A percentile compares a stretch with the other conserved stretches of the same genome.
phyloP scores from a whole-genome alignment of 2,329 filamentous ascomycete species.

The Hypoxylon sp. region DNA sequence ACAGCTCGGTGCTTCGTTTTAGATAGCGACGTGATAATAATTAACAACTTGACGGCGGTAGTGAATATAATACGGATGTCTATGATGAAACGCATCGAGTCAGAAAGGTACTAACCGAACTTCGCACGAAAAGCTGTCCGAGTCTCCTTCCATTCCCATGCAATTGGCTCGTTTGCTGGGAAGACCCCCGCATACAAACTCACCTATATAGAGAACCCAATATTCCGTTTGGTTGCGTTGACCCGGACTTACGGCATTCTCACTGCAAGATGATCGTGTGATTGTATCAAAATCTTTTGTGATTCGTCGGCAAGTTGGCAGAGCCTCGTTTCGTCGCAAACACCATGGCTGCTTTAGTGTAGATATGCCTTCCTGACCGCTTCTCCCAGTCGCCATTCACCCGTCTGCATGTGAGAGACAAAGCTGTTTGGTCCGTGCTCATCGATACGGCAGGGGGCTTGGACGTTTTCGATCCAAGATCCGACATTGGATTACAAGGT shows the following conservation, averaged over 20 bases:
- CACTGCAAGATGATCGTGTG: slow-evolving; percentile 44
- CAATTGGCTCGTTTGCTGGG: slow-evolving; percentile 27
- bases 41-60: background rate
- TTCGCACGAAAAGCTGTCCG: slow-evolving; percentile 35
- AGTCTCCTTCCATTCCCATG: slow-evolving; percentile 11
- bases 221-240: slow-evolving; percentile 35
- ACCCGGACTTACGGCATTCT: slow-evolving; percentile 41
- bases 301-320: slow-evolving; percentile 32
- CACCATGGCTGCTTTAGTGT: slow-evolving; percentile 20
- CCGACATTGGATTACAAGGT: slow-evolving; percentile 34
- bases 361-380: slow-evolving; percentile 37
- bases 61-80: slow-evolving; percentile 3
- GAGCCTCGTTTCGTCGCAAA: slow-evolving; percentile 38
- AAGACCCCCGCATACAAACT: slow-evolving; percentile 20
- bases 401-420: slow-evolving; percentile 32
- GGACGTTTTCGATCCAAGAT: slow-evolving; percentile 41
- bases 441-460: slow-evolving; percentile 26
- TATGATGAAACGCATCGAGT: slow-evolving; percentile 11
- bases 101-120: slow-evolving; percentile 4
- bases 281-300: slow-evolving; percentile 32
- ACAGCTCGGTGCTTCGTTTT: background rate
- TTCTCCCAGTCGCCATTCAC: slow-evolving; percentile 29
- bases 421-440: slow-evolving; percentile 30
- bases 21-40: slow-evolving; percentile 8
- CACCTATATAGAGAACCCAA: slow-evolving; percentile 12